phyloP scores from a whole-genome alignment of 2,329 filamentous ascomycete species.

The Pseudopithomyces maydicus region DNA sequence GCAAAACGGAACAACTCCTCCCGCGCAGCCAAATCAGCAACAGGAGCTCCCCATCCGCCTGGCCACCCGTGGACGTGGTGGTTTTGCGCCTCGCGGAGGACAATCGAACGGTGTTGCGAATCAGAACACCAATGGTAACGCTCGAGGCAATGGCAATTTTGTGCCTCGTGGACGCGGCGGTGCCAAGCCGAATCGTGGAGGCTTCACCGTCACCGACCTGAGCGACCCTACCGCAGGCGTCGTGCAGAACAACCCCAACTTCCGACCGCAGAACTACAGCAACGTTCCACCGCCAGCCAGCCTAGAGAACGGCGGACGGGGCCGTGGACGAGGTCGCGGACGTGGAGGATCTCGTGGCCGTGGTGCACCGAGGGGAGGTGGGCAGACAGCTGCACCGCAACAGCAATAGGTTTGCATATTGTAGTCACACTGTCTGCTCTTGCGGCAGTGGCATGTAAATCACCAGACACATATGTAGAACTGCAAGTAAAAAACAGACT shows the following conservation, averaged over 20 bases:
- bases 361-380: constrained; percentile 34
- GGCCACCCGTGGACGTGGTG: constrained; percentile 39
- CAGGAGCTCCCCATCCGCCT: constrained; percentile 47
- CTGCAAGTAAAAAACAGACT: too few relatives aligned
- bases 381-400: constrained; percentile 20
- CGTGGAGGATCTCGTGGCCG: constrained; percentile 31
- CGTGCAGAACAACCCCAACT: constrained; percentile 60
- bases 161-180: constrained; percentile 49
- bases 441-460: too few relatives aligned
- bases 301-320: constrained; percentile 26
- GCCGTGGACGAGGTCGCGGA: constrained; percentile 3
- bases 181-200: constrained; percentile 44
- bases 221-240: constrained; percentile 59
- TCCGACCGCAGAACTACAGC: constrained; percentile 56
- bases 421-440: too few relatives aligned
- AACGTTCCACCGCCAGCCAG: constrained; percentile 44
- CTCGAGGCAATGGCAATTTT: constrained; percentile 38
- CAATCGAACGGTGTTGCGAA: constrained; percentile 33
- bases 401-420: constrained; percentile 12
- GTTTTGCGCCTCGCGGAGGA: constrained; percentile 40
- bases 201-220: constrained; percentile 55
- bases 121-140: constrained; percentile 28
- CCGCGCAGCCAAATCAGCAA: constrained; percentile 27
- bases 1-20: constrained; percentile 27
- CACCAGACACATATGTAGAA: too few relatives aligned